A percentile compares a stretch with the other conserved stretches of the same genome.
These are phyloP conservation scores for Crucihimalaya himalaica DNA, from an alignment of 345 rosid species.

Conservation along the genomic window DNA sequence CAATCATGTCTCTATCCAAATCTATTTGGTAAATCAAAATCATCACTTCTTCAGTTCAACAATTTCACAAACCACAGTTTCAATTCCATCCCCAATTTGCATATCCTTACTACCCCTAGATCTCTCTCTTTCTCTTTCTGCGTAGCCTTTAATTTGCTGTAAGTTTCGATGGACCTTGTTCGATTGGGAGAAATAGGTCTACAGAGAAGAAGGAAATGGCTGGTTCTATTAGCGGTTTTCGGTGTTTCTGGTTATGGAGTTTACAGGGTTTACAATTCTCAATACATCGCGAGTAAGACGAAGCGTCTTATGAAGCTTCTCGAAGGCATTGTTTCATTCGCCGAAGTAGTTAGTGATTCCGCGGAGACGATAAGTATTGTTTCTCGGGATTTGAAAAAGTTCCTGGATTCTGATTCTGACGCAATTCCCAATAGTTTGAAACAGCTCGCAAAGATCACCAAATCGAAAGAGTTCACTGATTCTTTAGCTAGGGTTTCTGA, in stretches of 20 bases:
- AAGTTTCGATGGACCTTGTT: constrained; percentile 47
- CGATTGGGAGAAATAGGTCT: constrained; percentile 43
- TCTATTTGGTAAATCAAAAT: constrained; percentile 15
- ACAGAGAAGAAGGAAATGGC: constrained; percentile 63
- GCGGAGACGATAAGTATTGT: constrained; percentile 59
- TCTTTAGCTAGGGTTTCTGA: constrained; percentile 61
- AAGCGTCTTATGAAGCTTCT: constrained; percentile 56
- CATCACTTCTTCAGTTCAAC: background rate
- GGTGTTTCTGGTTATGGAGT: constrained; percentile 76
- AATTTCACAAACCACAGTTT: background rate
- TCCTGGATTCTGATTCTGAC: constrained; percentile 69
- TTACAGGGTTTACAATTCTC: constrained; percentile 61
- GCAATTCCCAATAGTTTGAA: constrained; percentile 78
- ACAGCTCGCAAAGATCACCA: constrained; percentile 71
- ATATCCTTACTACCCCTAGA: background rate
- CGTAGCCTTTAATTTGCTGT: background rate
- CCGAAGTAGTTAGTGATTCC: constrained; percentile 72
- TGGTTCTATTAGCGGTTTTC: constrained; percentile 48
- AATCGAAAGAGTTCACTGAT: constrained; percentile 67
- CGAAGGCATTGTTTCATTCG: constrained; percentile 54
- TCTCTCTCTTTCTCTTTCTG: background rate
- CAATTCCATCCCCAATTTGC: background rate
- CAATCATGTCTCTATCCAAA: constrained; percentile 21
- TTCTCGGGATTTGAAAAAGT: constrained; percentile 66
- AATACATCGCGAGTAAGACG: constrained; percentile 63